Evolutionary conservation across 164 flowering plant species (phyloP).

Genomic region (Vitis labrusca): DNA sequence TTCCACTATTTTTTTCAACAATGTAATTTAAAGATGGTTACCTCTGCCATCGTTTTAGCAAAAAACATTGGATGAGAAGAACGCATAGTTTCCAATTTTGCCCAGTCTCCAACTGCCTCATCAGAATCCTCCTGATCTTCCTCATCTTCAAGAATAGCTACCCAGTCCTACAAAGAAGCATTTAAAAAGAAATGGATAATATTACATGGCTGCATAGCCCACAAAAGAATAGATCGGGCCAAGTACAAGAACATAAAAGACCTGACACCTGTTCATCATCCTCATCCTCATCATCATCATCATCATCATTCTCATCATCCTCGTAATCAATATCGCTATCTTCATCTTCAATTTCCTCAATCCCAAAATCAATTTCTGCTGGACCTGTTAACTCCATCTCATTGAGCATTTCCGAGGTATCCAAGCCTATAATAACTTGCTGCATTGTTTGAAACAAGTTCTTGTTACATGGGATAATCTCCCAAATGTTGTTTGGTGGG

Average conservation of each 20-base stretch:
- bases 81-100: slow-evolving; percentile 91
- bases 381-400: slow-evolving; percentile 69
- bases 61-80: slow-evolving; percentile 90
- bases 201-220: neutral
- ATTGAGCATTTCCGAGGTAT: slow-evolving; percentile 62
- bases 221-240: neutral
- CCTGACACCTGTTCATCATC: slow-evolving; percentile 33
- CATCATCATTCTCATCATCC: slow-evolving; percentile 52
- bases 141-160: slow-evolving; percentile 60
- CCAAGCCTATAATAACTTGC: slow-evolving; percentile 88
- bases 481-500: no score
- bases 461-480: neutral
- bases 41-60: slow-evolving; percentile 81
- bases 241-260: neutral
- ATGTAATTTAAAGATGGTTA: slow-evolving; percentile 12
- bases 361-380: slow-evolving; percentile 64
- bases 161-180: slow-evolving; percentile 66
- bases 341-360: slow-evolving; percentile 68
- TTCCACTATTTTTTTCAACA: no score
- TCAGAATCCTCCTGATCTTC: slow-evolving; percentile 63
- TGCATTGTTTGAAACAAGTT: slow-evolving; percentile 33
- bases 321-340: slow-evolving; percentile 57
- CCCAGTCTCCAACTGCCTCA: slow-evolving; percentile 82
- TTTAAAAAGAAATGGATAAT: slow-evolving; percentile 1
- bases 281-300: slow-evolving; percentile 47